Base-by-base conservation (phyloP, 805 yeast species). In the Ogataea salicorniae region DNA sequence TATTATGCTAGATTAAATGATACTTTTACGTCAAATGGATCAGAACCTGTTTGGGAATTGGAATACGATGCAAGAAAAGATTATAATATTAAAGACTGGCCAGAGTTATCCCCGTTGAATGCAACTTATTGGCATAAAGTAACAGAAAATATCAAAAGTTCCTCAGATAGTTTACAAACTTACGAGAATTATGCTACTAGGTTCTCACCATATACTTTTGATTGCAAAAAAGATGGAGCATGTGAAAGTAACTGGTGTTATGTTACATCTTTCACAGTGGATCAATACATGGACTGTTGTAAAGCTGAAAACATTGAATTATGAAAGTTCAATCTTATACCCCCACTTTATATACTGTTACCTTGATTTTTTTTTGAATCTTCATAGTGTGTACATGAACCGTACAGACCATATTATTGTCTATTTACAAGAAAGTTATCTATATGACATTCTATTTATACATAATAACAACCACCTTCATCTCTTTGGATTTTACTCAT, bases 61-160 rank as follows among this genome's bases (percentile, higher is more conserved):
- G 84, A 80, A 53, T 84, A 84, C 63, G 76, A 83, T 43, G 80
- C 88, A 1, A 74, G 91, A 62, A 80, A 76, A 2, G 67, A 71
- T 2, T 83, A 80, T 50, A 77, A 75, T 46, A 68, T 77, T 13
- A 23, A 15, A 20, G 58, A 68, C 15, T 84, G 90, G 90, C 87
- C 88, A 16, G 53, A 46, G 13, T 55, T 62, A 11, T 69, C 83
- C 15, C 85, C 88, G 13, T 72, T 83, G 58, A 83, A 83, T 58
- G 89, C 81, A 17, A 74, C 81, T 16, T 83, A 81, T 70, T 81
- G 89, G 89, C 80, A 81, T 57, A 45, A 53, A 26, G 83, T 81
- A 16, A 76, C 83, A 4, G 62, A 67, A 29, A 63, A 66, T 36
- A 69, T 83, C 53, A 67, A 70, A 40, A 58, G 62, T 41, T 66